Base-by-base conservation (phyloP, 371 early-diverging fungal species). In the Dichotomocladium elegans region DNA sequence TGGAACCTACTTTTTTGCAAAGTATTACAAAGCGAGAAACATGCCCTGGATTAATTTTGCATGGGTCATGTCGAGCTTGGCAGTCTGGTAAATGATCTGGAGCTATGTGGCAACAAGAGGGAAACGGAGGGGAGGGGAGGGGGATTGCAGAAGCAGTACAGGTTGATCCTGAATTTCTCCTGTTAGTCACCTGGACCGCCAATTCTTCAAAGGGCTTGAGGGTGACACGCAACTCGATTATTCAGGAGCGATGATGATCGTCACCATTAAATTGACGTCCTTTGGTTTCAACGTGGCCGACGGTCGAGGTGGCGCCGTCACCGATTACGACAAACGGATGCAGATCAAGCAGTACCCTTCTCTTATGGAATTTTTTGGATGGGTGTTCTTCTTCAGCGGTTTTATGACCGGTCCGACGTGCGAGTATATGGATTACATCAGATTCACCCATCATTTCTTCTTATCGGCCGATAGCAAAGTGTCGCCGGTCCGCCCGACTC, bases 181-280 rank as follows among this genome's bases (percentile, higher is more conserved):
- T 15, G 8, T 17, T 63, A 88, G 87, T 58, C 88, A 88, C 58
- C 61, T 88, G 33, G 61, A 67, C 48, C 72, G 83, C 35, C 87
- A 86, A 54, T 34, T 74, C 44, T n/a, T n/a, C n/a, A 63, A 79
- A 53, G 72, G 80, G 27, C 59, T 65, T 25, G 61, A 61, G 44
- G 72, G 79, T 24, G 72, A 72, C 53, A 80, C 72, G 24, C 58
- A 65, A 25, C 77, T 91, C 47, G 96, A 96, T 72, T 80, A 87
- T 51, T 90, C 96, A 5, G 93, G 92, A 10, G 86, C 92, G 1
- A 82, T 92, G 66, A 97, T 97, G 97, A 80, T 97, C 25, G 68
- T 90, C 41, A 88, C 90, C 7, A 91, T 95, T 60, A 95, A 95
- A 65, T 59, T 92, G 41, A 86, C 92, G 9, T 84, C 90, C 6